Percentiles rank a stretch among this genome's conserved stretches.
These are phyloP conservation scores for Suillus brevipes DNA, from an alignment of 768 basidiomycete genomes.

Conservation along the genomic window DNA sequence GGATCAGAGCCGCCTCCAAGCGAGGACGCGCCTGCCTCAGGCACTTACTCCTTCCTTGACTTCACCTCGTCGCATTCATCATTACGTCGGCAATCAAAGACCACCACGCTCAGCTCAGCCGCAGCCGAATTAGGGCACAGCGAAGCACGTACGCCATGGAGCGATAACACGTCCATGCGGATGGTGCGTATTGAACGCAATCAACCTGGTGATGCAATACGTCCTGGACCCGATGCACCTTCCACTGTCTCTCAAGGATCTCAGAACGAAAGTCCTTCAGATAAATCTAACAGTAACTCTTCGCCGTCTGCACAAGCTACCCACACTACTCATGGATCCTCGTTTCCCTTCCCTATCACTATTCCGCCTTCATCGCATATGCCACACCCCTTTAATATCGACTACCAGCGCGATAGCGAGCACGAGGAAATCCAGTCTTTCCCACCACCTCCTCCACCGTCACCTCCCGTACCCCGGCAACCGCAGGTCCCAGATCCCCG, in stretches of 20 bases:
- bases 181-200: slow-evolving; percentile 22
- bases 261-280: slow-evolving; percentile 21
- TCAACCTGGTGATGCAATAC: slow-evolving; percentile 13
- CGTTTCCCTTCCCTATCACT: slow-evolving; percentile 48
- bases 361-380: slow-evolving; percentile 44
- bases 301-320: slow-evolving; percentile 22
- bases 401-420: slow-evolving; percentile 18
- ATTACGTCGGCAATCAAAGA: slow-evolving; percentile 25
- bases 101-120: slow-evolving; percentile 27
- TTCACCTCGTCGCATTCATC: slow-evolving; percentile 30
- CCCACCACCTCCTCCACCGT: slow-evolving; percentile 8
- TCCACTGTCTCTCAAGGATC: slow-evolving; percentile 34
- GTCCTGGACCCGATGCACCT: slow-evolving; percentile 31
- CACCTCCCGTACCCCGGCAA: slow-evolving; percentile 25
- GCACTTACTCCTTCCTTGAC: slow-evolving; percentile 35
- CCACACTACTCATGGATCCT: slow-evolving; percentile 25
- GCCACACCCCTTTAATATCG: slow-evolving; percentile 19
- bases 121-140: slow-evolving; percentile 29
- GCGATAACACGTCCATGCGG: slow-evolving; percentile 20
- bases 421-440: neutral
- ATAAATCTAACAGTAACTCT: slow-evolving; percentile 20
- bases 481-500: slow-evolving; percentile 24
- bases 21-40: slow-evolving; percentile 27
- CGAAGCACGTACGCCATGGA: slow-evolving; percentile 12
- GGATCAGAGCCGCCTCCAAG: slow-evolving; percentile 18